These are phyloP conservation scores for Candolleomyces efflorescens DNA, from an alignment of 768 basidiomycete species.

Conservation along the genomic window DNA sequence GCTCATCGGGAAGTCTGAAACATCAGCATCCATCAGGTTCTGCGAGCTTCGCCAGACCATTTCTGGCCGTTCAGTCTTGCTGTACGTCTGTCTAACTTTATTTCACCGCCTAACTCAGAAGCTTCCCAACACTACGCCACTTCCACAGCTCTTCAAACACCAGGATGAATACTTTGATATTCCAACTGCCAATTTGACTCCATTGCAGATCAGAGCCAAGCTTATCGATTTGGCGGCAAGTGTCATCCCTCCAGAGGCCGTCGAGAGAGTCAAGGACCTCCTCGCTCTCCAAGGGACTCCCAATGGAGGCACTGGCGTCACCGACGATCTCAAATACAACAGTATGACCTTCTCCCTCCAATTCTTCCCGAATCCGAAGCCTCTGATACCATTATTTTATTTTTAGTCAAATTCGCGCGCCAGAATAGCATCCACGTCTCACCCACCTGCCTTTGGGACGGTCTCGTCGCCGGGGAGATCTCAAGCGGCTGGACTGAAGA, in stretches of 20 bases:
- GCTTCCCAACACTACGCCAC: not conserved
- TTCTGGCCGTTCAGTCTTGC: conserved; percentile 77
- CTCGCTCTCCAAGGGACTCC: conserved; percentile 56
- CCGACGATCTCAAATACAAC: conserved; percentile 86
- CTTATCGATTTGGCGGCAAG: conserved; percentile 56
- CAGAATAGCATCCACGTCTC: conserved; percentile 94
- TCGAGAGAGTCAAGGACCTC: conserved; percentile 55
- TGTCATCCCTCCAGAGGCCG: conserved; percentile 47
- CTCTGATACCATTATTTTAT: not conserved
- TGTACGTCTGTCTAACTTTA: conserved; percentile 35
- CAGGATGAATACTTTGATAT: conserved; percentile 82
- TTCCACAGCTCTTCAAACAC: conserved; percentile 65
- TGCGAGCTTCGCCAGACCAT: conserved; percentile 63
- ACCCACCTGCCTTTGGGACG: conserved; percentile 77
- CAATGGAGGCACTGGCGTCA: conserved; percentile 81
- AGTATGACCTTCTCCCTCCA: conserved; percentile 40
- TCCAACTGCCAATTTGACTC: conserved; percentile 60
- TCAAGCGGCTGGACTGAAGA: conserved; percentile 78
- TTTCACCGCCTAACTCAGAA: not conserved
- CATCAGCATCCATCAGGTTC: conserved; percentile 40
- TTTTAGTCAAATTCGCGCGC: conserved; percentile 79
- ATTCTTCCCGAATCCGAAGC: not conserved
- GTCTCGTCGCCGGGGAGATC: conserved; percentile 64
- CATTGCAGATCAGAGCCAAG: conserved; percentile 69
- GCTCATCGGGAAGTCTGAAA: not conserved